A percentile compares a stretch with the other conserved stretches of the same genome.
Evolutionary conservation across 1,139 yeast species (phyloP).

Genomic region (Debaryomycetaceae sp.): DNA sequence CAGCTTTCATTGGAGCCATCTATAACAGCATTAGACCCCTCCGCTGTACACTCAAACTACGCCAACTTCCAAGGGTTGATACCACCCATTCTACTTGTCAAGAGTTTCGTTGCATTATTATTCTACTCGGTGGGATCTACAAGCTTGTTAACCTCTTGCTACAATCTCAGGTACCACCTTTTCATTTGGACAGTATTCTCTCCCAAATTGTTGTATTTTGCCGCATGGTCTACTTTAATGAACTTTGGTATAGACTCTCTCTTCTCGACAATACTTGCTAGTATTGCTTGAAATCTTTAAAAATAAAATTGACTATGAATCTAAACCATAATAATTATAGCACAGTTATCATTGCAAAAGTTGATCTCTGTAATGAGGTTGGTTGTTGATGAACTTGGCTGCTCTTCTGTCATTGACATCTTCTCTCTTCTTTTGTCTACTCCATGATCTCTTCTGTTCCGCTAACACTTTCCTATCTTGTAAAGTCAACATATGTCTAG

Average conservation of each 20-base stretch:
- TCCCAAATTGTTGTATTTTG: conserved; percentile 80
- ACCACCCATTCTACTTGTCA: conserved; percentile 23
- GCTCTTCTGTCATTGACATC: conserved; percentile 76
- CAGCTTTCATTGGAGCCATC: conserved; percentile 21
- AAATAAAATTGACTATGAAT: conserved; percentile 1
- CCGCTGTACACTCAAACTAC: background rate
- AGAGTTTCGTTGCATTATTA: conserved; percentile 32
- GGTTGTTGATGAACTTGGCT: conserved; percentile 78
- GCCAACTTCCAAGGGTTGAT: background rate
- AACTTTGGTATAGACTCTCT: conserved; percentile 41
- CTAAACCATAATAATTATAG: conserved; percentile 1
- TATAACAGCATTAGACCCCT: background rate
- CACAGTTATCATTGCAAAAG: conserved; percentile 58
- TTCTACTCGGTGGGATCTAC: conserved; percentile 62
- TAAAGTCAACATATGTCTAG: conserved; percentile 62
- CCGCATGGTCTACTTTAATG: conserved; percentile 67
- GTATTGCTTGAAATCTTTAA: background rate
- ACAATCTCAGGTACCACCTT: conserved; percentile 72
- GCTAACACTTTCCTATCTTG: conserved; percentile 53
- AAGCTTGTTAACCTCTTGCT: conserved; percentile 66
- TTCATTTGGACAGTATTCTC: conserved; percentile 98
- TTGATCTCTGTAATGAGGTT: conserved; percentile 89
- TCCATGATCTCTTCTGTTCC: conserved; percentile 75
- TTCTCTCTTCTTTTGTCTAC: conserved; percentile 59
- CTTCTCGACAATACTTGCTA: conserved; percentile 5